Evolutionary conservation across 768 basidiomycete genomes (phyloP).

Genomic region (Asterophora parasitica): DNA sequence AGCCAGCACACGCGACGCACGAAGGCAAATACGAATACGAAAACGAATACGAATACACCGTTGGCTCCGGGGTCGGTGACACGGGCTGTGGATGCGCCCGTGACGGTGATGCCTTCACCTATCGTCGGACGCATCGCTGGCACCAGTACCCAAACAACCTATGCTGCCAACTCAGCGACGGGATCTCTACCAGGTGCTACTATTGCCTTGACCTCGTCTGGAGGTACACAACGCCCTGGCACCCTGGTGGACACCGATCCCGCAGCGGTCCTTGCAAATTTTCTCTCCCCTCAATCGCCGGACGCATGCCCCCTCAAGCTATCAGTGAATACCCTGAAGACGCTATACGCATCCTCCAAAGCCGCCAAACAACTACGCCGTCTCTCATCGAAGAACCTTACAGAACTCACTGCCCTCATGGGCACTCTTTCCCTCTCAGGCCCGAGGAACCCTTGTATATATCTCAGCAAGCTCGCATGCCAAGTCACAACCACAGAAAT

Average conservation of each 20-base stretch:
- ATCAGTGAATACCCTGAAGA: constrained; percentile 30
- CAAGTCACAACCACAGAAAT: constrained; percentile 18
- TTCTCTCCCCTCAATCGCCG: constrained; percentile 19
- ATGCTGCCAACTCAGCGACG: background rate
- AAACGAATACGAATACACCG: too few relatives aligned
- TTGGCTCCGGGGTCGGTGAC: too few relatives aligned
- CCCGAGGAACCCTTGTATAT: constrained; percentile 20
- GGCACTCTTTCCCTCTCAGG: constrained; percentile 41
- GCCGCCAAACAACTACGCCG: constrained; percentile 27
- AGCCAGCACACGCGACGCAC: background rate
- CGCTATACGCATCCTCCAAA: constrained; percentile 35
- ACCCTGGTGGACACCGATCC: background rate
- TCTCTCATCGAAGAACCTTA: constrained; percentile 32
- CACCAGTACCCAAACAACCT: background rate
- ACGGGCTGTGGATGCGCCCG: background rate
- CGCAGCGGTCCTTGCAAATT: constrained; percentile 17
- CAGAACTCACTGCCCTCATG: constrained; percentile 41
- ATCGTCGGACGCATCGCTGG: background rate
- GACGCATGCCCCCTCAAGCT: constrained; percentile 7
- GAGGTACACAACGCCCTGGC: too few relatives aligned
- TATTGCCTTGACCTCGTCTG: background rate
- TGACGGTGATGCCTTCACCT: background rate
- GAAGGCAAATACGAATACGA: too few relatives aligned
- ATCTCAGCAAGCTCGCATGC: constrained; percentile 27
- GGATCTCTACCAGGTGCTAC: too few relatives aligned